Conservation (phyloP, 768 basidiomycete species). For the Mycena vulgaris region DNA sequence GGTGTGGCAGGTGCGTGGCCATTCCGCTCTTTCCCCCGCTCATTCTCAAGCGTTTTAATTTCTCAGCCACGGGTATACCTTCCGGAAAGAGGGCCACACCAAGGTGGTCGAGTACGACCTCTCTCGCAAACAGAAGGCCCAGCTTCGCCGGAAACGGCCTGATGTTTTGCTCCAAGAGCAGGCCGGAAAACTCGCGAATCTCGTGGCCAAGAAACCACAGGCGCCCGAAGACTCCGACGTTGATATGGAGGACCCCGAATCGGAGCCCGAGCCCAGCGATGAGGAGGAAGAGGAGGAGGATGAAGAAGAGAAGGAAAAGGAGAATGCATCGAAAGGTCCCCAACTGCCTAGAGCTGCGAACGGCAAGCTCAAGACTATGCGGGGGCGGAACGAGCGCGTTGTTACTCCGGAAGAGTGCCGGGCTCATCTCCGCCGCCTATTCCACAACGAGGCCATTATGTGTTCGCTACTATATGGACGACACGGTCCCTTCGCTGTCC, state of each 20-base stretch:
- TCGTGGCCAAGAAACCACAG: conserved; percentile 43
- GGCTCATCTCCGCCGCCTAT: conserved; percentile 91
- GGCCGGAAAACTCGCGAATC: conserved; percentile 46
- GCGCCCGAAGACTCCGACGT: conserved; percentile 61
- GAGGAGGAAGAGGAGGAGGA: conserved; percentile 52
- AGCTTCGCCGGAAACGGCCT: conserved; percentile 74
- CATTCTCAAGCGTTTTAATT: conserved; percentile 20
- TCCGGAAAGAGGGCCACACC: conserved; percentile 93
- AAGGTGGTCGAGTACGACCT: conserved; percentile 97
- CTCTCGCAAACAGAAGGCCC: conserved; percentile 80
- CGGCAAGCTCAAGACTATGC: conserved; percentile 80
- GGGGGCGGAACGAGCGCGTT: conserved; percentile 92
- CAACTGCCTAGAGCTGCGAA: conserved; percentile 80
- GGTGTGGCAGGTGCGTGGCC: conserved; percentile 83
- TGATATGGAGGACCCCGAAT: conserved; percentile 64
- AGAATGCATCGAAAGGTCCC: conserved; percentile 53
- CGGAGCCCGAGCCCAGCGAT: conserved; percentile 47
- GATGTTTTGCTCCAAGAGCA: conserved; percentile 79
- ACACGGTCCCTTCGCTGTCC: conserved; percentile 86
- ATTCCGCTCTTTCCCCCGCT: neutral
- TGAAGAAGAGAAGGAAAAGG: conserved; percentile 55
- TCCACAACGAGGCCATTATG: conserved; percentile 85
- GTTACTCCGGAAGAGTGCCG: conserved; percentile 94
- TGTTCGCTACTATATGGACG: conserved; percentile 93
- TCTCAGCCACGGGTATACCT: conserved; percentile 82